Evolutionary conservation across 2,329 filamentous ascomycete species (phyloP).

Genomic region (Colletotrichum zoysiae): DNA sequence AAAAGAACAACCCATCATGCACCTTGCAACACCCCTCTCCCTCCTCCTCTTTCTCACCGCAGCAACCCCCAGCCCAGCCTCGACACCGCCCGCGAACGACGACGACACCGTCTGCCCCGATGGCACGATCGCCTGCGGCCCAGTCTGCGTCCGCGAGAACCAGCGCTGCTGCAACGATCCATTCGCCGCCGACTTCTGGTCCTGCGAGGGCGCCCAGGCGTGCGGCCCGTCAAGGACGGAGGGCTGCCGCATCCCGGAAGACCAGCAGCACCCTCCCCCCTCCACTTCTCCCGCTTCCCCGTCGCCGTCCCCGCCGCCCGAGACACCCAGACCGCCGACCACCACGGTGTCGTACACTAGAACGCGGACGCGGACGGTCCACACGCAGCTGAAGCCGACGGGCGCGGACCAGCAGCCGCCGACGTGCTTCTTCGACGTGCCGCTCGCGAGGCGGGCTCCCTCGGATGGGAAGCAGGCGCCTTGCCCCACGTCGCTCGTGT

Average conservation of each 20-base stretch:
- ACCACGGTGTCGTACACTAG: background rate
- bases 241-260: background rate
- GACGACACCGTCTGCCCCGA: conserved; percentile 13
- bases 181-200: conserved; percentile 13
- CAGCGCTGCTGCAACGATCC: conserved; percentile 10
- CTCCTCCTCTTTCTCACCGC: background rate
- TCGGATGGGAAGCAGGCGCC: background rate
- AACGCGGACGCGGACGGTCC: background rate
- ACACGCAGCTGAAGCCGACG: conserved; percentile 1
- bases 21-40: background rate
- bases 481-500: conserved; percentile 2
- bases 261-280: background rate
- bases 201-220: background rate
- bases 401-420: background rate
- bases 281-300: background rate
- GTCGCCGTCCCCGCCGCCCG: background rate
- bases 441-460: background rate
- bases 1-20: background rate
- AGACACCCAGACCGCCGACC: background rate
- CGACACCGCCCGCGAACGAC: background rate
- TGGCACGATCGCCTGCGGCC: conserved; percentile 14
- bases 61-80: background rate
- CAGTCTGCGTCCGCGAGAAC: conserved; percentile 14
- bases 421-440: conserved; percentile 14
- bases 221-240: background rate